Conservation (phyloP, 1,139 yeast genomes). For the Geotrichum macrosporum region DNA sequence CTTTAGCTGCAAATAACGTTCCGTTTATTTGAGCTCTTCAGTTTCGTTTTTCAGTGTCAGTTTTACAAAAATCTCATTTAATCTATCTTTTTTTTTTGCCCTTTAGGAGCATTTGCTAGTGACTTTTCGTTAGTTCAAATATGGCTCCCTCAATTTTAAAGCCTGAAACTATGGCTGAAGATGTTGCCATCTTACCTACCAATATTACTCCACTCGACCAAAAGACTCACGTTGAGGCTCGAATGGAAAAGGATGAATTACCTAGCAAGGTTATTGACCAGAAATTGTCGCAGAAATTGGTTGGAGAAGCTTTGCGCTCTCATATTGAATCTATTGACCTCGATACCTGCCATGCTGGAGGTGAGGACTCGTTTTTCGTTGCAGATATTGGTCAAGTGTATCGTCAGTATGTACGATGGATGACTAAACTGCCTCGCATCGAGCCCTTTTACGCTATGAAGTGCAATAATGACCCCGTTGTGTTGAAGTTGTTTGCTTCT, state of each 20-base stretch:
- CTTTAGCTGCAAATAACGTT: not conserved
- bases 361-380: conserved; percentile 82
- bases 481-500: conserved; percentile 53
- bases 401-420: conserved; percentile 62
- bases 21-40: not conserved
- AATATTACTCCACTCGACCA: conserved; percentile 2
- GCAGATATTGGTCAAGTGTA: conserved; percentile 76
- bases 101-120: conserved; percentile 1
- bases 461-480: conserved; percentile 72
- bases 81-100: conserved; percentile 4
- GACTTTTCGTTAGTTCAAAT: not conserved
- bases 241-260: conserved; percentile 14
- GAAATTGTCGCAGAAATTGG: conserved; percentile 26
- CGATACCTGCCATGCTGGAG: conserved; percentile 66
- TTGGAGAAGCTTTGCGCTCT: conserved; percentile 29
- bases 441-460: conserved; percentile 90
- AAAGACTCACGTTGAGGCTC: not conserved
- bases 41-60: conserved; percentile 2
- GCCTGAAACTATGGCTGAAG: conserved; percentile 20
- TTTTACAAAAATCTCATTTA: not conserved
- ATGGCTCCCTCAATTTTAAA: conserved; percentile 23
- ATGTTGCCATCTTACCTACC: conserved; percentile 17
- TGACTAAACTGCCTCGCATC: conserved; percentile 59
- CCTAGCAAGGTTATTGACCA: conserved; percentile 18
- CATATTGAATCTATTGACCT: conserved; percentile 45